Evolutionary conservation across 2,329 filamentous ascomycete species (phyloP), one percentile per base, ranked within the genome.

Genomic region (Monosporascus sp.): DNA sequence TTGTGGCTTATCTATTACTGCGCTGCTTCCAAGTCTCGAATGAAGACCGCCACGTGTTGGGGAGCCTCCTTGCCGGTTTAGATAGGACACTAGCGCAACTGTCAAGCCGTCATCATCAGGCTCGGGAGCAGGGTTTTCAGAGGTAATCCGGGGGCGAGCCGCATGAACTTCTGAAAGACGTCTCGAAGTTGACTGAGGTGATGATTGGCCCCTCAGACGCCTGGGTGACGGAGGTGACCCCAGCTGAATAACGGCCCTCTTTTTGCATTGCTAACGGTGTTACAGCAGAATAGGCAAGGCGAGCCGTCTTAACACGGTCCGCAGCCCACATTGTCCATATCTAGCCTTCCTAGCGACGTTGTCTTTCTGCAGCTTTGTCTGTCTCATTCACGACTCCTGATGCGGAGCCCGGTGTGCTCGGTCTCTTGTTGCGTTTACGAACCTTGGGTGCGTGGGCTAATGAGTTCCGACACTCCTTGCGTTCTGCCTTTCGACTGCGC

Each of bases 321-420:
- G 66, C 62, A 20, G 65, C 65, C 67, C 67, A 68, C 66, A 68
- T 69, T n/a, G 63, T 64, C 14, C 61, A 66, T 20, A 66, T 67
- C 44, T 61, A 62, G 22, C 66, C 61, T 43, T 66, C 66, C 53
- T 67, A 62, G 3, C 59, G 64, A 27, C 62, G 63, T 40, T 61
- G 58, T 49, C 64, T 58, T 41, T 66, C 66, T 6, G 60, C 58
- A 37, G 59, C 51, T 31, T 63, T 56, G 22, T 63, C 61, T 41
- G 58, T 59, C 41, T 66, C 63, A 19, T 57, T 52, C 38, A 49
- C 49, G 37, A 41, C 56, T 53, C 36, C 59, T 54, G 37, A 52
- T 59, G 50, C 59, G 48, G n/a, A 50, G 46, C 8, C 40, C 46
- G 27, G 46, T 40, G 19, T 56, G 57, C 47, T 52, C 41, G 22